Evolutionary conservation across 2,329 filamentous ascomycete genomes (phyloP), one percentile per base, ranked within the genome.

Genomic region (Cercospora sp.): DNA sequence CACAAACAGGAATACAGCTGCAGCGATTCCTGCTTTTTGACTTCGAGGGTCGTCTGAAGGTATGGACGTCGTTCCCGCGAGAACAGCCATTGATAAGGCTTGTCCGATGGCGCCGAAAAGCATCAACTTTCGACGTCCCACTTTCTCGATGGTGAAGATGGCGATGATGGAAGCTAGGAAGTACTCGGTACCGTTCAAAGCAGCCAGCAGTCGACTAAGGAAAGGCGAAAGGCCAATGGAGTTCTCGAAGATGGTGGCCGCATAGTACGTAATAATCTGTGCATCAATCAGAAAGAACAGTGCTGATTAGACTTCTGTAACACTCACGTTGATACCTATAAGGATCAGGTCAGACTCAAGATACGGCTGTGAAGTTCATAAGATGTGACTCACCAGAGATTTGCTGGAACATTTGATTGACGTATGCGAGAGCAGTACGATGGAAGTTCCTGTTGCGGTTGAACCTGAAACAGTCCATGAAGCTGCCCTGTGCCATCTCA

Each of bases 61-160:
- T 13, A 71, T 64, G 2, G 73, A 72, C 1, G 72, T 77, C 5
- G 75, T 73, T 12, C 75, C 75, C 3, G 75, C 77, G 4, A 78
- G 67, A 8, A 79, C 68, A 5, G 72, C 72, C 76, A 78, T 78
- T 0, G 74, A 78, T 5, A 62, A 23, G 6, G 68, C 66, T 66
- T 73, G 72, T 20, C 74, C 73, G 26, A 62, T 62, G 2, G 87
- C 87, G 64, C 90, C 90, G 69, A 91, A 87, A 16, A 93, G 80
- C 89, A 93, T 92, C 69, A 93, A 84, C 74, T 87, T 86, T 13
- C 91, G 85, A 28, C 91, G 80, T 18, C 83, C 83, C 61, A 84
- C 78, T 42, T 66, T 55, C 70, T 85, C 83, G 67, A 85, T 82
- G 7, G 82, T 82, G 70, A 84, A 84, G 48, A 86, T 81, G 2